Base-by-base conservation (phyloP, 2,329 filamentous ascomycete genomes). In the Hymenoscyphus occultus region DNA sequence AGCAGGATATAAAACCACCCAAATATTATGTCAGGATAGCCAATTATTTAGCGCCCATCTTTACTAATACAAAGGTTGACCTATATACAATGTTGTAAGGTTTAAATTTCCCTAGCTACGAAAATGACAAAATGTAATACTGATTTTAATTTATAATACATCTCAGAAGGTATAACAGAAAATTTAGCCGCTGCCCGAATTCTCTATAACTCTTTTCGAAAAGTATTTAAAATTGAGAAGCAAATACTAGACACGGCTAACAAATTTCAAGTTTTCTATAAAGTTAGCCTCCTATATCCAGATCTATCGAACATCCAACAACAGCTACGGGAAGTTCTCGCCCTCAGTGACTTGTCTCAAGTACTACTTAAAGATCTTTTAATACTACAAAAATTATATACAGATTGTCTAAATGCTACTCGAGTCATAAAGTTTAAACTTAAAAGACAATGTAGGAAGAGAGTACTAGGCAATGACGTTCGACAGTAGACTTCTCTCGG, bases 401-500 rank as follows among this genome's bases (percentile, higher is more conserved):
- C 97, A 72, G 83, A 83, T 5, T 85, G 89, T 13, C 80, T 97
- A 56, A 86, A 87, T 71, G 82, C 87, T 64, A 84, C 87, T 0
- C 86, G 90, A 64, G 82, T 83, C 19, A 76, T 89, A 2, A 88
- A 92, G 61, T 78, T 96, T 64, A 88, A 84, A 70, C 77, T 95
- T 51, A n/a, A 86, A 89, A 61, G 85, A 88, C 64, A 82, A 84
- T 14, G 90, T 89, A 82, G 84, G 83, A 45, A 87, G 91, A 54
- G 48, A 54, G n/a, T 16, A 64, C 81, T 85, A 2, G 90, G 93
- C 48, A 78, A 89, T 14, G 82, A 88, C 16, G 81, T 85, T 39
- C 97, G 92, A 90, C 73, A 89, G 14, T 64, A 90, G 89, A 2
- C 81, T 98, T 61, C 88, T 89, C 73, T 90, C 94, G 39, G 89